Base-by-base conservation (phyloP, 106 monocot genomes). In the Cymbidium sinense region DNA sequence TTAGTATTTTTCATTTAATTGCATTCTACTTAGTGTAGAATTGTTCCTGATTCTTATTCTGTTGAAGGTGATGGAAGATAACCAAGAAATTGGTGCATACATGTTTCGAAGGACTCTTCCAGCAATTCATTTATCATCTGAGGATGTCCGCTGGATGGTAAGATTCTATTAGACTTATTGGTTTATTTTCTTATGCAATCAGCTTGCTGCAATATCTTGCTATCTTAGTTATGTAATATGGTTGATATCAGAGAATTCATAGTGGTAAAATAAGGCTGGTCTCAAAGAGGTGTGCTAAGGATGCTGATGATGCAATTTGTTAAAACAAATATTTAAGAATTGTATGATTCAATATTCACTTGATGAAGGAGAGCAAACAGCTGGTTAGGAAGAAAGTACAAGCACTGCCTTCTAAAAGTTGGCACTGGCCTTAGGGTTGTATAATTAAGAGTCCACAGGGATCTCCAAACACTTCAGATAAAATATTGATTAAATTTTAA, bases 101-200 rank as follows among this genome's bases (percentile, higher is more conserved):
- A 99, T 99, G 99, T 99, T 99, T 81, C 86, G 95, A 31, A 92
- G 99, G 64, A 99, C 89, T 21, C 87, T 99, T 71, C 95, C 95
- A 83, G 82, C 89, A 79, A 78, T 89, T 84, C 95, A 99, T 83
- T 81, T 99, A 69, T 85, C 90, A 51, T 71, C 99, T 76, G 99
- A 99, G 74, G 95, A 99, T 86, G 84, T 91, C 62, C 99, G 90
- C 44, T 95, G 92, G 87, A 99, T 95, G 99, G 99, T 99, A 83
- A 85, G 86, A 58, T 51, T 41, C 33, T 71, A 37, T 39, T 71
- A 39, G 39, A 36, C 18, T 71, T 37, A 1, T 71, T 36, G 35
- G 13, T 12, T 0, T 25, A 67, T 17, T 11, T 58, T 67, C 12
- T 29, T 10, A 65, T n/a, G 28, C 65, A 30, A 30, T 65, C 31